Conservation (phyloP, 2,329 filamentous ascomycete species). For the Ophiostoma tasmaniense region DNA sequence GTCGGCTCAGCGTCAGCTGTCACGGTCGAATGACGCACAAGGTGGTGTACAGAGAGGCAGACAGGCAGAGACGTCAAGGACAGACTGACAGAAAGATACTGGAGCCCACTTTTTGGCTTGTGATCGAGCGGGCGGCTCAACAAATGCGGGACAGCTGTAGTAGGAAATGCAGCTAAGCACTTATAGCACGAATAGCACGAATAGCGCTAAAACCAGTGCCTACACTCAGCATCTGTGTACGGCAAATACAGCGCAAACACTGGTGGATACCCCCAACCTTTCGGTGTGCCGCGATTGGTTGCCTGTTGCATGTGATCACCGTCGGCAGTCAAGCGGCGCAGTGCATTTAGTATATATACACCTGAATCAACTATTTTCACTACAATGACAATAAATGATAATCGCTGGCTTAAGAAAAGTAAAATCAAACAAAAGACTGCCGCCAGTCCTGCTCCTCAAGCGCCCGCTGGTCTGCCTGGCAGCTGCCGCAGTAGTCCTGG, state of each 20-base stretch:
- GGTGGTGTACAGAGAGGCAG: background rate
- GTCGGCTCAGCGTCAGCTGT: background rate
- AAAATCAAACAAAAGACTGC: conserved; percentile 13
- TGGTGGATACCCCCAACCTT: conserved; percentile 1
- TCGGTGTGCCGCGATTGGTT: background rate
- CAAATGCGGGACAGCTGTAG: background rate
- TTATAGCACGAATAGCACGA: no score
- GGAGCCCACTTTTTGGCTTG: conserved; percentile 8
- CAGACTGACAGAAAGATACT: no score
- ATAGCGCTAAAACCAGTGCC: no score
- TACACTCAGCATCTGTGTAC: no score
- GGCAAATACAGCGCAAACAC: background rate
- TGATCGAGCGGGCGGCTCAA: conserved; percentile 6
- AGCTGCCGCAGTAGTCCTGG: conserved; percentile 49
- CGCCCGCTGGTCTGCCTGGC: conserved; percentile 36
- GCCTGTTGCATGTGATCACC: background rate
- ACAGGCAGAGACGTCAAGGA: no score
- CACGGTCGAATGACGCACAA: background rate
- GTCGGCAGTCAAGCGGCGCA: background rate
- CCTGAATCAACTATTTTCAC: no score
- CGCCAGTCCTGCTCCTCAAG: conserved; percentile 16
- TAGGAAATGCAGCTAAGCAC: background rate
- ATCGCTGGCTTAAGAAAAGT: background rate
- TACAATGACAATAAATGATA: no score
- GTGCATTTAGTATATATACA: no score